phyloP scores from a whole-genome alignment of 2,329 filamentous ascomycete genomes.

The Trichoderma oligosporum region DNA sequence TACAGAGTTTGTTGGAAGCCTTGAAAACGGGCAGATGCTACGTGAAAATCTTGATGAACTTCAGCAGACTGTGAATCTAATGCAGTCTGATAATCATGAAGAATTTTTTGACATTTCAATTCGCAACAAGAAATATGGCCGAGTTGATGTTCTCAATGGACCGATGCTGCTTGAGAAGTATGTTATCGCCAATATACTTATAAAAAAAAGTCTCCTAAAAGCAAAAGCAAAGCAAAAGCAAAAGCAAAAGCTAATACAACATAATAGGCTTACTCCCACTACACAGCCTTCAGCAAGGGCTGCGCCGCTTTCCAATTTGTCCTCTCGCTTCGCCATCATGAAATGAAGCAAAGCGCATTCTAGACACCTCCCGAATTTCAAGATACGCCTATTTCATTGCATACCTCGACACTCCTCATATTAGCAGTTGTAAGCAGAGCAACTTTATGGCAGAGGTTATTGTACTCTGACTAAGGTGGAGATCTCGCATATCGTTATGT shows the following conservation, averaged over 20 bases:
- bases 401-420: neutral
- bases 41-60: conserved; percentile 88
- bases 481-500: neutral
- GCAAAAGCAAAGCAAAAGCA: too few species aligned
- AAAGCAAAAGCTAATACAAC: too few species aligned
- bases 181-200: conserved; percentile 25
- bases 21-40: conserved; percentile 81
- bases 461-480: neutral
- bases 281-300: conserved; percentile 56
- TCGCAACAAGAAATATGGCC: conserved; percentile 87
- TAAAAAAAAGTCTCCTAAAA: neutral
- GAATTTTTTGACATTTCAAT: conserved; percentile 93
- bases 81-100: conserved; percentile 86
- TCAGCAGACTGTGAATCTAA: conserved; percentile 83
- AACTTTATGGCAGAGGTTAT: neutral
- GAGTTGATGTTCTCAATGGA: conserved; percentile 87
- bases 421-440: neutral
- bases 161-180: conserved; percentile 90
- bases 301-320: conserved; percentile 66
- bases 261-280: conserved; percentile 58
- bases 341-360: conserved; percentile 25
- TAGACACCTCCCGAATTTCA: neutral
- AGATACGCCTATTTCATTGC: neutral
- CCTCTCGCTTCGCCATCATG: conserved; percentile 69
- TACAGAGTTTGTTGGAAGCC: conserved; percentile 76